Conservation (phyloP, 2,329 filamentous ascomycete species). For the Colletotrichum incanum region DNA sequence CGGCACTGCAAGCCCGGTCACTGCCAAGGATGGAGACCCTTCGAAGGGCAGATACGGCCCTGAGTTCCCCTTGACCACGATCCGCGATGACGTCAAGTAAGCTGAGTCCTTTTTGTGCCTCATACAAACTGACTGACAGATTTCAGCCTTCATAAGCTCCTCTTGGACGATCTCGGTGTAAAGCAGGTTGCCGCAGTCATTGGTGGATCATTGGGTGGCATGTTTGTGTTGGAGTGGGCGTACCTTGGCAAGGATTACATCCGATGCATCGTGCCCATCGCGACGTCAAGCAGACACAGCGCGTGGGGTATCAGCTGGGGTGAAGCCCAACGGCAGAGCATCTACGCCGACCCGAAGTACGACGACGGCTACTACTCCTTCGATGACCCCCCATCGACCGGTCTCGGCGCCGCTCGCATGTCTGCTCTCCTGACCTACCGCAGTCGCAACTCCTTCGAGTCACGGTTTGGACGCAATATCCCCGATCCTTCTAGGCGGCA, state of each 20-base stretch:
- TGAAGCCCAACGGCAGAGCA: slow-evolving; percentile 90
- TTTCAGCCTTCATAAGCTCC: slow-evolving; percentile 80
- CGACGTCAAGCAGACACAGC: slow-evolving; percentile 87
- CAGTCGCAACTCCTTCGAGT: slow-evolving; percentile 96
- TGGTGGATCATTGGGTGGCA: slow-evolving; percentile 89
- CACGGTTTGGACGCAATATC: slow-evolving; percentile 92
- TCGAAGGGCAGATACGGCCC: slow-evolving; percentile 87
- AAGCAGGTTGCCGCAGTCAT: slow-evolving; percentile 84
- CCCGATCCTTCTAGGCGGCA: slow-evolving; percentile 88
- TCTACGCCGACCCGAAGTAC: slow-evolving; percentile 98
- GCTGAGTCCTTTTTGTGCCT: slow-evolving; percentile 50
- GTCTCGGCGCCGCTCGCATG: slow-evolving; percentile 96
- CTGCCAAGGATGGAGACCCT: slow-evolving; percentile 85
- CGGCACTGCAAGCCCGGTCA: slow-evolving; percentile 90
- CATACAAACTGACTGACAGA: slow-evolving; percentile 38
- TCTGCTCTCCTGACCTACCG: slow-evolving; percentile 95
- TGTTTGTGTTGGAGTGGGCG: slow-evolving; percentile 93
- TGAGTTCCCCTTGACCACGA: slow-evolving; percentile 95
- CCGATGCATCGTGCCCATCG: slow-evolving; percentile 84
- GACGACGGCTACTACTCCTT: slow-evolving; percentile 96
- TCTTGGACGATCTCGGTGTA: slow-evolving; percentile 86
- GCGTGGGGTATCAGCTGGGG: slow-evolving; percentile 95
- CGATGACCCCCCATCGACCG: slow-evolving; percentile 87
- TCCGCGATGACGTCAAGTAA: slow-evolving; percentile 95
- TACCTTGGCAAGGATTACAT: slow-evolving; percentile 93